Evolutionary conservation across 345 rosid genomes (phyloP).

Genomic region (Psidium friedrichsthalianum): DNA sequence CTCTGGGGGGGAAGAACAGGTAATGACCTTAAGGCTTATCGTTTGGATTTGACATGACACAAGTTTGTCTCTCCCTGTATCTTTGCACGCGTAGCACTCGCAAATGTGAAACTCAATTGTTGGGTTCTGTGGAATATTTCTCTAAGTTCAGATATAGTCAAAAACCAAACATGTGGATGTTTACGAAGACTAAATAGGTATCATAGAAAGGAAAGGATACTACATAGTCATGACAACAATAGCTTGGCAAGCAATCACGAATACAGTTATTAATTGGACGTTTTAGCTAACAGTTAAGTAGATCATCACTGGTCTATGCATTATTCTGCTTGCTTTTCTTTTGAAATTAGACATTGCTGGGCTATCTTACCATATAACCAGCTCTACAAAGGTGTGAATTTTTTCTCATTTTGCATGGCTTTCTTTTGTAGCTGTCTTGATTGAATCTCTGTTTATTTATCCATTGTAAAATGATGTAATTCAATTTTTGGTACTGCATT

Average conservation of each 20-base stretch:
- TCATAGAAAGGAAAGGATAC: background rate
- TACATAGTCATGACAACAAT: background rate
- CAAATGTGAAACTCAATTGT: background rate
- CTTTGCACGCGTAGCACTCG: background rate
- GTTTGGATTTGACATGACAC: background rate
- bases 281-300: background rate
- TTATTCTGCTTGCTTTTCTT: background rate
- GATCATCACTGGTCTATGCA: background rate
- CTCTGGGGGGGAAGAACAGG: slow-evolving; percentile 33
- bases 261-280: background rate
- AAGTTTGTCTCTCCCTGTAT: background rate
- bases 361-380: background rate
- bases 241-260: background rate
- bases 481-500: background rate
- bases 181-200: background rate
- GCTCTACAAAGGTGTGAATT: background rate
- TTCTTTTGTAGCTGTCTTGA: background rate
- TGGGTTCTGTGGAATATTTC: background rate
- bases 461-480: background rate
- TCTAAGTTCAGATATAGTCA: background rate
- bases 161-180: background rate
- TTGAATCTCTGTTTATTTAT: background rate
- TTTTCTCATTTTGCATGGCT: background rate
- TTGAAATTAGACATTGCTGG: background rate
- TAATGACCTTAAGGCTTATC: slow-evolving; percentile 1